Conservation (phyloP, 768 basidiomycete species). For the Clitopilus passeckerianus region DNA sequence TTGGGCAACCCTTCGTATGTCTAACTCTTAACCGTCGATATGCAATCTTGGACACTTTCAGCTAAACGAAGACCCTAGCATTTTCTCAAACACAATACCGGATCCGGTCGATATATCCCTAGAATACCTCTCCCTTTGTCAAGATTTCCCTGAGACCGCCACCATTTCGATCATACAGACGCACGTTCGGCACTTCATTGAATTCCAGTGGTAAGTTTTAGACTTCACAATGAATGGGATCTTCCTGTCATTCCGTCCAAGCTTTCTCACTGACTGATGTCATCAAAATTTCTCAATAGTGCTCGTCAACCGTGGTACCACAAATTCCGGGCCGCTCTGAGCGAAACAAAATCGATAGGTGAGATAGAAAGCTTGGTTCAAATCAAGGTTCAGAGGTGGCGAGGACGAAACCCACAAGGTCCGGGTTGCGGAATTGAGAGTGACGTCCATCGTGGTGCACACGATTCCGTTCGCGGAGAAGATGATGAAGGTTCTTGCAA, state of each 20-base stretch:
- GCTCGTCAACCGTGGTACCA: constrained; percentile 50
- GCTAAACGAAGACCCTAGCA: constrained; percentile 26
- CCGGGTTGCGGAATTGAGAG: constrained; percentile 7
- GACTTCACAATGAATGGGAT: background rate
- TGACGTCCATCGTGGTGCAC: constrained; percentile 9
- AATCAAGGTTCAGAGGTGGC: constrained; percentile 43
- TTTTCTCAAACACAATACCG: constrained; percentile 50
- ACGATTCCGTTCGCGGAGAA: constrained; percentile 9
- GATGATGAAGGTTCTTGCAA: background rate
- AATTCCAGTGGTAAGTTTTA: constrained; percentile 56
- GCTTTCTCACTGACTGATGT: constrained; percentile 7
- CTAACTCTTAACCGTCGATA: background rate
- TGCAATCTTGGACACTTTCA: background rate
- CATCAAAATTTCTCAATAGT: constrained; percentile 19
- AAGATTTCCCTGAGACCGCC: constrained; percentile 42
- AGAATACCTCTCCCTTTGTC: constrained; percentile 66
- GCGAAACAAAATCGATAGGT: constrained; percentile 34
- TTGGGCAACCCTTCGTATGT: constrained; percentile 68
- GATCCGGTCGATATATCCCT: constrained; percentile 64
- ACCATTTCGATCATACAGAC: constrained; percentile 47
- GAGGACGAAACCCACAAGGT: constrained; percentile 28
- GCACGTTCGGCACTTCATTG: constrained; percentile 65
- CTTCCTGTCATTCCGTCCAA: constrained; percentile 3
- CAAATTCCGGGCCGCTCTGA: constrained; percentile 46
- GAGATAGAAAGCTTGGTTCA: constrained; percentile 42